Base-by-base conservation (phyloP, 257 asterid species). In the Nicotiana obtusifolia region DNA sequence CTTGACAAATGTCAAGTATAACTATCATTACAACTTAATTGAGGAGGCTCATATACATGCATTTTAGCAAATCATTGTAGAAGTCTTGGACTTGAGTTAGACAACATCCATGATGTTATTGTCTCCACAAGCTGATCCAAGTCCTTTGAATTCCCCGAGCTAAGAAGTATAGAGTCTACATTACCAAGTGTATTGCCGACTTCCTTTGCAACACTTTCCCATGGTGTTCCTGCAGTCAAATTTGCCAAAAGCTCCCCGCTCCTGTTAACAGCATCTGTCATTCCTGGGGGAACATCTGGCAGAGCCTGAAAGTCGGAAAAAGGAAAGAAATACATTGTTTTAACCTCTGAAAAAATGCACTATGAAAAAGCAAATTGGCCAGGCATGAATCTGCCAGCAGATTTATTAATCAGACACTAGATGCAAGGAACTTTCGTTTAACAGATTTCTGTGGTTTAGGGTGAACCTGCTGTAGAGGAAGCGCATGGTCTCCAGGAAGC, bases 381-480 rank as follows among this genome's bases (percentile, higher is more conserved):
- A 10, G 28, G 17, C 77, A 41, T 71, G 59, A 68, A 35, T 41
- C 35, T 13, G 37, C 22, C 60, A 47, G 44, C 24, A 24, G 79
- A 1, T 59, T 75, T 65, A 15, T 65, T 17, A 31, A 65, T 31
- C 24, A 16, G 44, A 47, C 4, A 73, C 24, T 73, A 73, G 24
- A 7, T 24, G 44, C 3, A n/a, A 75, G 15, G 44, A 35, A 47
- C 62, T 75, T 49, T 7, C 62, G 14, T 47, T 24, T 47, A 54
- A 81, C 66, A 80, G 75, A 53, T 31, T 62, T 30, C 56, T 37
- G 35, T 47, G 13, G 68, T 56, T 56, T 35, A 76, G 69, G 65
- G 64, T 44, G 69, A 82, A 96, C 99, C 98, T 96, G 98, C 79
- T 92, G 98, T 78, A 96, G 91, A 80, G 98, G 99, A 81, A 94